A percentile compares a stretch with the other conserved stretches of the same genome.
phyloP scores from a whole-genome alignment of 352 stramenopile species.

The Aphanomyces euteiches region DNA sequence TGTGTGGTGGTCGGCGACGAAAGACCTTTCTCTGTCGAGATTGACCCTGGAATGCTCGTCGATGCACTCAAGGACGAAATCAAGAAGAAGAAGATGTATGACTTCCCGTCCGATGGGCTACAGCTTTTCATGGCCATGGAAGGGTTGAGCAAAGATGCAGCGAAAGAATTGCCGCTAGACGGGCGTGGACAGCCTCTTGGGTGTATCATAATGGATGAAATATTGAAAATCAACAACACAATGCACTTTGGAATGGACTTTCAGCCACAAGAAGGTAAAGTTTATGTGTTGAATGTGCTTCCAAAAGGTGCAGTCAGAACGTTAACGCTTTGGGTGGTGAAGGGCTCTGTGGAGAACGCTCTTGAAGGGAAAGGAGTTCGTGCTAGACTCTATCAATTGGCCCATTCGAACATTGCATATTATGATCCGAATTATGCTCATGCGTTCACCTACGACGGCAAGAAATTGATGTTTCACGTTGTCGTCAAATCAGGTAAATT shows the following conservation, averaged over 20 bases:
- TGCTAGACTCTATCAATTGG: neutral
- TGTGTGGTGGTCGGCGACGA: neutral
- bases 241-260: too few relatives aligned
- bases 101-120: conserved; percentile 1
- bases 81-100: conserved; percentile 12
- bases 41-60: neutral
- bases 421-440: conserved; percentile 1
- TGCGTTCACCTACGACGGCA: neutral
- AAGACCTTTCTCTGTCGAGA: neutral
- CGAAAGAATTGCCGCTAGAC: neutral
- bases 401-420: neutral
- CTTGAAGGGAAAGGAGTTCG: neutral
- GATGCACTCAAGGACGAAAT: neutral
- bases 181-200: neutral
- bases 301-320: conserved; percentile 18
- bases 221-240: conserved; percentile 7
- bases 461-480: conserved; percentile 3
- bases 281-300: too few relatives aligned
- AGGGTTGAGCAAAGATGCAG: conserved; percentile 16
- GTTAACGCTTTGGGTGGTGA: neutral
- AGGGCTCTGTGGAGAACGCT: neutral
- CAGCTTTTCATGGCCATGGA: conserved; percentile 1
- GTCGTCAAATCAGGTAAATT: neutral
- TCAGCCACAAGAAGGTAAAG: too few relatives aligned
- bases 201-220: neutral